These are phyloP conservation scores for Xerocomellus amylosporus DNA, from an alignment of 768 basidiomycete genomes.

Conservation along the genomic window DNA sequence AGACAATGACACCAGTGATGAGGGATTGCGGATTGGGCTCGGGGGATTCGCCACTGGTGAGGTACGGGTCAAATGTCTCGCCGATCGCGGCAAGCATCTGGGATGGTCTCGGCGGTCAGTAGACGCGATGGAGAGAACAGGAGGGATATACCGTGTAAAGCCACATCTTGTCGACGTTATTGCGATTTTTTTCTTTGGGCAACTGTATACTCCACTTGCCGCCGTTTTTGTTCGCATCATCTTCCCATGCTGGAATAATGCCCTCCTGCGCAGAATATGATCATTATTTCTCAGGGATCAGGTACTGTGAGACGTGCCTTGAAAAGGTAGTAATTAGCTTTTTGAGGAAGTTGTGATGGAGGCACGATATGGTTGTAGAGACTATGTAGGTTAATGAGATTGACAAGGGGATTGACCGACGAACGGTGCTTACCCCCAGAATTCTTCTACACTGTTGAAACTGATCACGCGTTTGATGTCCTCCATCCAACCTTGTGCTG, in stretches of 20 bases:
- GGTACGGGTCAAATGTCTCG: slow-evolving; percentile 93
- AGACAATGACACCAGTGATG: slow-evolving; percentile 93
- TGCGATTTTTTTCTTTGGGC: slow-evolving; percentile 90
- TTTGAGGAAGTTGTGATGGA: slow-evolving; percentile 87
- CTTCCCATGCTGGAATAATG: slow-evolving; percentile 97
- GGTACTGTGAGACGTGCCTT: slow-evolving; percentile 53
- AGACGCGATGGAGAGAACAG: not conserved
- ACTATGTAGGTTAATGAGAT: slow-evolving; percentile 38
- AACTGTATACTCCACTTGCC: slow-evolving; percentile 99
- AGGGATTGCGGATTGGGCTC: slow-evolving; percentile 53
- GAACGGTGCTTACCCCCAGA: slow-evolving; percentile 80
- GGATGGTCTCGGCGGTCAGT: slow-evolving; percentile 1
- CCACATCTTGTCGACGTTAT: slow-evolving; percentile 92
- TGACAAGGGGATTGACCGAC: not conserved
- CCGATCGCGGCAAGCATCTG: slow-evolving; percentile 99
- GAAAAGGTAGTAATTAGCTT: slow-evolving; percentile 99
- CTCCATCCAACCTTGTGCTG: slow-evolving; percentile 96
- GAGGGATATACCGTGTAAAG: slow-evolving; percentile 75
- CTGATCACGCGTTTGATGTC: slow-evolving; percentile 95
- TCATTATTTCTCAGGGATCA: not conserved
- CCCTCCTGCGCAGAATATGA: slow-evolving; percentile 58
- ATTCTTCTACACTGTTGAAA: slow-evolving; percentile 97
- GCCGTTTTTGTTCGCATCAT: slow-evolving; percentile 93
- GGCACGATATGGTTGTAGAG: slow-evolving; percentile 97
- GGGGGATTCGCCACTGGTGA: slow-evolving; percentile 45